A percentile compares a stretch with the other conserved stretches of the same genome.
These are phyloP conservation scores for Cantharellus cinnabarinus DNA, from an alignment of 768 basidiomycete genomes.

Conservation along the genomic window DNA sequence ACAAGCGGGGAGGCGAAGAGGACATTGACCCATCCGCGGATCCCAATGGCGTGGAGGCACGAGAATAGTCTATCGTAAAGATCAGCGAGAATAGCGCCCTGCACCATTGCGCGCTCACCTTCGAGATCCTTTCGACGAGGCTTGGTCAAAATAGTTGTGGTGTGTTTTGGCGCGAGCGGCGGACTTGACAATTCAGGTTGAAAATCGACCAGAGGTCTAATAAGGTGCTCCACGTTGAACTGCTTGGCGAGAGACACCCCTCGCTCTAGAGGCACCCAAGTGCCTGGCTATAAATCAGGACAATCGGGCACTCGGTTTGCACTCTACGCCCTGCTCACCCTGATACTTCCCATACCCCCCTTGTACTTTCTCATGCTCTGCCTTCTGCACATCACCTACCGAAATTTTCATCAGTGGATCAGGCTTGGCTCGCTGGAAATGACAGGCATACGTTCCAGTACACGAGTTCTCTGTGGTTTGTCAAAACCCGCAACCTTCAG, in stretches of 20 bases:
- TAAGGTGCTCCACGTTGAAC: slow-evolving; percentile 71
- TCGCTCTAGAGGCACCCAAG: slow-evolving; percentile 93
- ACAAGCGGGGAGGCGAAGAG: slow-evolving; percentile 65
- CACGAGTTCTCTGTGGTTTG: slow-evolving; percentile 93
- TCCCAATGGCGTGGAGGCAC: slow-evolving; percentile 16
- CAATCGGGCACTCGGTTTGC: not conserved
- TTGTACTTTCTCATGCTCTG: slow-evolving; percentile 97
- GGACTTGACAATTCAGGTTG: slow-evolving; percentile 66
- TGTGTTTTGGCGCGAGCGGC: slow-evolving; percentile 89
- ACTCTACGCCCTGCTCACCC: slow-evolving; percentile 31
- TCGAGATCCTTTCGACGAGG: slow-evolving; percentile 14
- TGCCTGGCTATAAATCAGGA: slow-evolving; percentile 33
- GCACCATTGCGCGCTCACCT: not conserved
- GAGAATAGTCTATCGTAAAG: slow-evolving; percentile 3
- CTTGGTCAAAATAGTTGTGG: slow-evolving; percentile 44
- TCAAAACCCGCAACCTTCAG: slow-evolving; percentile 98
- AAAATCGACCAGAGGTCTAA: slow-evolving; percentile 90
- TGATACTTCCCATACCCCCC: slow-evolving; percentile 99
- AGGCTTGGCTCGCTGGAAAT: too few species aligned
- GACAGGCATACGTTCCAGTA: slow-evolving; percentile 46
- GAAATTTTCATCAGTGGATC: too few species aligned
- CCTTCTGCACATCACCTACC: slow-evolving; percentile 72
- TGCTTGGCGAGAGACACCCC: slow-evolving; percentile 73
- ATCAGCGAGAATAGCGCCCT: not conserved
- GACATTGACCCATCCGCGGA: slow-evolving; percentile 85